Conservation (phyloP, 257 asterid species). For the Ilex aquifolium region DNA sequence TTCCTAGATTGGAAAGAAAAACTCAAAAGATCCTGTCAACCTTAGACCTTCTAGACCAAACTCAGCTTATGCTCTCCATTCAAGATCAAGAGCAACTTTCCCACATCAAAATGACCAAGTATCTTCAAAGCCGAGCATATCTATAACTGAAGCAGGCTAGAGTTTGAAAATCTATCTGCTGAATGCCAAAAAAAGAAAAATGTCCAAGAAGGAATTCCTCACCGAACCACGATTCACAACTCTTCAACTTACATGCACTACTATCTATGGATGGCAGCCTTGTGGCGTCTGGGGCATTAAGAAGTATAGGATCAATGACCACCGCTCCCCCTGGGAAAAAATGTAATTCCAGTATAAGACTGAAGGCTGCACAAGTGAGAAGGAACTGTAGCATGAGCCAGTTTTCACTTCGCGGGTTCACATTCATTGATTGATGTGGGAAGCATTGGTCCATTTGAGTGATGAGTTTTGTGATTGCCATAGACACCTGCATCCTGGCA, state of each 20-base stretch:
- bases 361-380: too few species aligned
- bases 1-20: not conserved
- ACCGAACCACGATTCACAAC: not conserved
- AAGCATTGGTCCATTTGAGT: constrained; percentile 25
- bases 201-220: not conserved
- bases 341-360: too few species aligned
- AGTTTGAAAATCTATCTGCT: not conserved
- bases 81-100: not conserved
- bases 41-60: not conserved
- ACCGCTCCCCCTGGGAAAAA: not conserved
- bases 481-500: constrained; percentile 81
- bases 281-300: too few species aligned
- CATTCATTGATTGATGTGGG: not conserved
- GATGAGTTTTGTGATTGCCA: constrained; percentile 53
- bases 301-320: not conserved
- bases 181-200: too few species aligned
- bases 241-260: not conserved
- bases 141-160: not conserved
- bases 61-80: not conserved
- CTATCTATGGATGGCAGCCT: too few species aligned
- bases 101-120: not conserved
- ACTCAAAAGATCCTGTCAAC: not conserved
- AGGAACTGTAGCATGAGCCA: not conserved
- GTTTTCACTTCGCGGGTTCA: not conserved
- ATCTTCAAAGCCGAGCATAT: not conserved